phyloP scores from a whole-genome alignment of 192 early-diverging fungal species.

The Umbelopsis isabellina region DNA sequence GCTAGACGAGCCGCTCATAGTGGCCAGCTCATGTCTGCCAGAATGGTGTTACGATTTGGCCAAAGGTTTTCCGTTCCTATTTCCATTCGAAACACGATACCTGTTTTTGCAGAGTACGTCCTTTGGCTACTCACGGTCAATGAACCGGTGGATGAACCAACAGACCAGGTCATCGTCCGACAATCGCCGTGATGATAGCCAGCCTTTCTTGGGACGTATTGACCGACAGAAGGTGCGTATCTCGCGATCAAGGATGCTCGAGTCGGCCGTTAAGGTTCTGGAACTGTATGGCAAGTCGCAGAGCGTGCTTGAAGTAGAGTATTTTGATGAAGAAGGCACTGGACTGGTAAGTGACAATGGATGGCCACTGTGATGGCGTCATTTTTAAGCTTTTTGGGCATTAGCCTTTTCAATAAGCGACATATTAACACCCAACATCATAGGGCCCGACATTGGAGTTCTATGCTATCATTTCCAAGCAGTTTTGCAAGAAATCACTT shows the following conservation, averaged over 20 bases:
- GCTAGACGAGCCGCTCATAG: conserved; percentile 87
- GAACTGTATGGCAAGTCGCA: conserved; percentile 74
- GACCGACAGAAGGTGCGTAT: conserved; percentile 92
- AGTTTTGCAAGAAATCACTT: conserved; percentile 61
- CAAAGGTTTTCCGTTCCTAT: conserved; percentile 72
- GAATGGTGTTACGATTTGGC: conserved; percentile 71
- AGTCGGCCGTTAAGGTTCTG: conserved; percentile 85
- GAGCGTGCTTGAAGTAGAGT: conserved; percentile 88
- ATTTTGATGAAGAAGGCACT: conserved; percentile 90
- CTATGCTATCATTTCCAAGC: conserved; percentile 78
- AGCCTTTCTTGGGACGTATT: conserved; percentile 66
- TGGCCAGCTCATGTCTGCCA: conserved; percentile 80
- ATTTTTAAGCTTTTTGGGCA: too few relatives aligned
- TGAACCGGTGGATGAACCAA: conserved; percentile 61
- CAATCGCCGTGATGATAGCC: conserved; percentile 37
- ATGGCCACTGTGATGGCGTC: neutral
- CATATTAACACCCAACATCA: neutral
- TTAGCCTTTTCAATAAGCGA: neutral
- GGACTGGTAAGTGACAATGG: conserved; percentile 58
- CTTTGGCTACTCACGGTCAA: conserved; percentile 85
- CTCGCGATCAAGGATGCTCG: conserved; percentile 72
- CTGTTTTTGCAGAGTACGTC: conserved; percentile 80
- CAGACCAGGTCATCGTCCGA: conserved; percentile 42
- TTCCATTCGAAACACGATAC: conserved; percentile 82
- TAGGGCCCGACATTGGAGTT: conserved; percentile 92